Conservation (phyloP, 257 asterid genomes). For the Nicotiana sylvestris region DNA sequence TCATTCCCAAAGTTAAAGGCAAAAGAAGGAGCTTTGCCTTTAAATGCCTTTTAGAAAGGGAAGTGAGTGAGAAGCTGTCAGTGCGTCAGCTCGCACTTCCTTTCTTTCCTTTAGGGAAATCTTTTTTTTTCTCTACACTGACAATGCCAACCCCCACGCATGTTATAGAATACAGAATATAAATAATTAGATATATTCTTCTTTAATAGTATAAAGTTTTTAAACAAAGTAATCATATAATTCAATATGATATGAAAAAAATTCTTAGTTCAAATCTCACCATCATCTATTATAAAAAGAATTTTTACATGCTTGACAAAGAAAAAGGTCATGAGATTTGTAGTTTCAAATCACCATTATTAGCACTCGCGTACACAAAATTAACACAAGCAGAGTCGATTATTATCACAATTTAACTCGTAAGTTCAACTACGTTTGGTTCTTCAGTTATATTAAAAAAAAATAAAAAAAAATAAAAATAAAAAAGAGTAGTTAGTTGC, state of each 20-base stretch:
- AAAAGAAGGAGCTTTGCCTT: slow-evolving; percentile 4
- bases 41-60: slow-evolving; percentile 14
- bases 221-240: neutral
- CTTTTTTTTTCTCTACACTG: slow-evolving; percentile 7
- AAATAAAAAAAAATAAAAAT: no score
- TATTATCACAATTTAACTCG: neutral
- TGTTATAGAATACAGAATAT: neutral
- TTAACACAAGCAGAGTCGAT: neutral
- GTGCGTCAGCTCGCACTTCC: slow-evolving; percentile 21
- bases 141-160: slow-evolving; percentile 10
- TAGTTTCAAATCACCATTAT: neutral
- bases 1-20: slow-evolving; percentile 6
- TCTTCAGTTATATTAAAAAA: no score
- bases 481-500: no score
- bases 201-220: neutral
- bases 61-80: slow-evolving; percentile 19
- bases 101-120: slow-evolving; percentile 2
- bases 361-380: neutral
- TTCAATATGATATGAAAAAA: neutral
- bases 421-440: no score
- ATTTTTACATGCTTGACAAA: neutral
- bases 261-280: neutral
- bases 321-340: neutral
- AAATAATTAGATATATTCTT: neutral
- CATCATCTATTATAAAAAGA: neutral